Evolutionary conservation across 768 basidiomycete genomes (phyloP), one percentile per base, ranked within the genome.

Genomic region (Suillus fuscotomentosus): DNA sequence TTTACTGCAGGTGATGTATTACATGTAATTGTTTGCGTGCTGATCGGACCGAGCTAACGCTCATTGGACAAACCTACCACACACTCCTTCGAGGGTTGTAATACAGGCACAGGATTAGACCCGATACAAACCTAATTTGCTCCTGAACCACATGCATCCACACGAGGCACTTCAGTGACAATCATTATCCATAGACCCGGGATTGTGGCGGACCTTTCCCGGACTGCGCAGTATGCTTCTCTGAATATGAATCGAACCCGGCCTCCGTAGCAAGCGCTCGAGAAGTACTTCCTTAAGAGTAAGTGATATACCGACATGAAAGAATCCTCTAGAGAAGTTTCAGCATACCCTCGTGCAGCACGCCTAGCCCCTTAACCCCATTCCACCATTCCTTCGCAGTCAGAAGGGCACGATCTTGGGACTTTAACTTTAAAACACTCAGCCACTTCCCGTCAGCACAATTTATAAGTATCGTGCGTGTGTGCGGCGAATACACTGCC

Each of bases 331-430:
- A 59, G 10, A 41, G 2, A 31, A 59, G 39, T 42, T 24, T 59
- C 41, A 59, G 41, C 57, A 41, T 59, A 20, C 72, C 65, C 3
- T 67, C 68, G 41, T 65, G 8, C 20, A 69, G 73, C 70, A 71
- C 67, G 7, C 75, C 75, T 59, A 75, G 62, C 11, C 78, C 71
- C 27, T 72, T 75, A 14, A 86, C 77, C 2, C 93, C 92, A 72
- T 91, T 92, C 91, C 91, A 94, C 88, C 91, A 95, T 60, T 88
- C 88, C 65, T 78, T 83, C 3, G 87, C 88, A 15, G 70, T 71
- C 65, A 92, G 66, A 68, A 84, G 73, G 31, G 80, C 75, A 67
- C 84, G 83, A 61, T 86, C 85, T 67, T 89, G 86, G 65, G 86
- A 85, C 70, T 90, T 87, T 20, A 95, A 76, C 65, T 77, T 75